These are phyloP conservation scores for Trichosanthes truncata DNA, from an alignment of 306 rosid genomes.

Conservation along the genomic window DNA sequence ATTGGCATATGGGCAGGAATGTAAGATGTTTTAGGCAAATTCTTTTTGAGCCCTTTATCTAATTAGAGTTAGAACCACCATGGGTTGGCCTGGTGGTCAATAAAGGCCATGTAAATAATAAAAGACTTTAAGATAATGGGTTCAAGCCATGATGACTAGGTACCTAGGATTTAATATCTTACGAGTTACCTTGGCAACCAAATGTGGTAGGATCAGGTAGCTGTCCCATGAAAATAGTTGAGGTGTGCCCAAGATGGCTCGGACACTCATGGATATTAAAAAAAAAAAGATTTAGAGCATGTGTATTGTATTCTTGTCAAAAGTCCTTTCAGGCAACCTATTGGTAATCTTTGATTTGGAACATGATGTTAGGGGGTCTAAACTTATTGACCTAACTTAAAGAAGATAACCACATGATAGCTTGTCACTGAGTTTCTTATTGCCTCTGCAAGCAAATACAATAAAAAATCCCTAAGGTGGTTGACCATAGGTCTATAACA, in stretches of 20 bases:
- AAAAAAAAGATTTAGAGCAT: too few species aligned
- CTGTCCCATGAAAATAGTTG: too few species aligned
- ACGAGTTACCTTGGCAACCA: too few species aligned
- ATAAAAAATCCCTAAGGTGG: not conserved
- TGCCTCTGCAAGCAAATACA: not conserved
- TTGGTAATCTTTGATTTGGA: not conserved
- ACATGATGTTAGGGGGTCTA: not conserved
- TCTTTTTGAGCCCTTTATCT: not conserved
- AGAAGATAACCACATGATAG: not conserved
- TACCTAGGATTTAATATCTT: too few species aligned
- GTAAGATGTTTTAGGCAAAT: not conserved
- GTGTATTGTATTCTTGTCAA: not conserved
- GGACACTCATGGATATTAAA: too few species aligned
- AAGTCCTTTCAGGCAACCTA: not conserved
- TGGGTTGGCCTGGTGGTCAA: too few species aligned
- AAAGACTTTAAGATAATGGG: too few species aligned
- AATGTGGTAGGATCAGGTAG: too few species aligned
- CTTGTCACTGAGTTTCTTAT: not conserved
- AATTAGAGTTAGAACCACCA: not conserved
- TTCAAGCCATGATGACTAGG: too few species aligned
- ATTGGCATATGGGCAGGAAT: not conserved
- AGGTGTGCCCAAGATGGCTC: too few species aligned
- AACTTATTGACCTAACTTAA: not conserved
- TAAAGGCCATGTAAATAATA: too few species aligned
- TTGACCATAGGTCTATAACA: too few species aligned